Percentiles rank a stretch among this genome's conserved stretches.
These are phyloP conservation scores for Didymella keratinophila DNA, from an alignment of 2,329 filamentous ascomycete species.

Conservation along the genomic window DNA sequence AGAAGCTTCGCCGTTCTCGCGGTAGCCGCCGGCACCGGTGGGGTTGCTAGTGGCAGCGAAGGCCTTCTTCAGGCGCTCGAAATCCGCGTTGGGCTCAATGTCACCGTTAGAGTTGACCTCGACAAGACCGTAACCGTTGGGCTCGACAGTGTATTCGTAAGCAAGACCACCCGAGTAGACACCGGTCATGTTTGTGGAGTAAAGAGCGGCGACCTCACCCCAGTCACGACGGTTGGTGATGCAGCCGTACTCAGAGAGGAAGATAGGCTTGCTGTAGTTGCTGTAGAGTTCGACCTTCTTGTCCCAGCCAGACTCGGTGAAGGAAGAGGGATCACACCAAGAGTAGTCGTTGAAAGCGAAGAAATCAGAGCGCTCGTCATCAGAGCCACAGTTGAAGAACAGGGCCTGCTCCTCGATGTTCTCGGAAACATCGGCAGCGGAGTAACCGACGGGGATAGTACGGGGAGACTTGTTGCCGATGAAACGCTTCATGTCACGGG, in stretches of 20 bases:
- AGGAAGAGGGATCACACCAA: slow-evolving; percentile 68
- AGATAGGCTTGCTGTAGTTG: slow-evolving; percentile 61
- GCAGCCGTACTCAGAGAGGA: slow-evolving; percentile 95
- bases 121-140: slow-evolving; percentile 79
- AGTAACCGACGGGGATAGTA: slow-evolving; percentile 79
- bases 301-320: slow-evolving; percentile 78
- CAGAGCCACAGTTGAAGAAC: slow-evolving; percentile 93
- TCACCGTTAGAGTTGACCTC: slow-evolving; percentile 61
- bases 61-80: slow-evolving; percentile 62
- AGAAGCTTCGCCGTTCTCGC: slow-evolving; percentile 60
- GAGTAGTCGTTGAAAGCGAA: slow-evolving; percentile 92
- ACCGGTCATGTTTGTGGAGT: slow-evolving; percentile 79
- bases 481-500: slow-evolving; percentile 82
- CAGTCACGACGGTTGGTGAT: slow-evolving; percentile 82
- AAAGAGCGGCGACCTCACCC: slow-evolving; percentile 78
- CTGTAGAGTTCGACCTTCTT: slow-evolving; percentile 48
- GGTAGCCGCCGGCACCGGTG: slow-evolving; percentile 65
- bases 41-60: slow-evolving; percentile 61
- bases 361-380: slow-evolving; percentile 86
- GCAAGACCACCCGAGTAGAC: slow-evolving; percentile 96
- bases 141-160: slow-evolving; percentile 83
- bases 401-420: slow-evolving; percentile 86
- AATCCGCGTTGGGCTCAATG: slow-evolving; percentile 70
- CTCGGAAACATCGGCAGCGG: slow-evolving; percentile 81
- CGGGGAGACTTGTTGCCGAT: slow-evolving; percentile 73